These are phyloP conservation scores for Agapanthus africanus DNA, from an alignment of 106 monocot genomes.

Conservation along the genomic window DNA sequence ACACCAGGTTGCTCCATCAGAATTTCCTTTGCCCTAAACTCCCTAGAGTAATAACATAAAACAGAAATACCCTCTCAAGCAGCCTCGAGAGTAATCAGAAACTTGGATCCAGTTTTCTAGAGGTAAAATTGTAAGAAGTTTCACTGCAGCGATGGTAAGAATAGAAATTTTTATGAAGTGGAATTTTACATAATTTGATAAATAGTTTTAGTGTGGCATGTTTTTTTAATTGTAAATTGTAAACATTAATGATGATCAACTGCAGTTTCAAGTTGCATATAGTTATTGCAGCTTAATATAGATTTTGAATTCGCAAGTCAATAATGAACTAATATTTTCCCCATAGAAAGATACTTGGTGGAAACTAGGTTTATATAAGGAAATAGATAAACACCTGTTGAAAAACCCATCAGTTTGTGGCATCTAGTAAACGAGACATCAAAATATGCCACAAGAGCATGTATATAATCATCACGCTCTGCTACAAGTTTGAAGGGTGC, in stretches of 20 bases:
- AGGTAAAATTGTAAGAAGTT: no score
- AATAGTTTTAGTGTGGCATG: background rate
- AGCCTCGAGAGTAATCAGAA: background rate
- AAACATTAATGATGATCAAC: background rate
- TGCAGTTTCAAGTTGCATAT: background rate
- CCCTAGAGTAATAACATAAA: background rate
- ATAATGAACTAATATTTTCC: background rate
- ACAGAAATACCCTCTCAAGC: background rate
- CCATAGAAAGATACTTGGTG: background rate
- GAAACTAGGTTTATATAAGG: background rate
- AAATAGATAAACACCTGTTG: constrained; percentile 46
- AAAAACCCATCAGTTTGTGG: constrained; percentile 90
- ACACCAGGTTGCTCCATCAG: no score
- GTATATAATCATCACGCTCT: constrained; percentile 78
- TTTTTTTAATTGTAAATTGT: background rate
- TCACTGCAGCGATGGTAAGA: no score
- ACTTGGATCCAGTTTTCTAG: background rate
- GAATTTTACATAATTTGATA: background rate
- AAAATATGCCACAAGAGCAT: constrained; percentile 96
- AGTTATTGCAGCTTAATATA: background rate
- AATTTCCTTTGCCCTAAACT: no score
- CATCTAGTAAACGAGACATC: constrained; percentile 89
- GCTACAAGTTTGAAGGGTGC: constrained; percentile 85
- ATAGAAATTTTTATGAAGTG: background rate
- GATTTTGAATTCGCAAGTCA: background rate